Percentiles rank a stretch among this genome's conserved stretches.
Conservation (phyloP, 257 asterid genomes). For the Coffea eugenioides region DNA sequence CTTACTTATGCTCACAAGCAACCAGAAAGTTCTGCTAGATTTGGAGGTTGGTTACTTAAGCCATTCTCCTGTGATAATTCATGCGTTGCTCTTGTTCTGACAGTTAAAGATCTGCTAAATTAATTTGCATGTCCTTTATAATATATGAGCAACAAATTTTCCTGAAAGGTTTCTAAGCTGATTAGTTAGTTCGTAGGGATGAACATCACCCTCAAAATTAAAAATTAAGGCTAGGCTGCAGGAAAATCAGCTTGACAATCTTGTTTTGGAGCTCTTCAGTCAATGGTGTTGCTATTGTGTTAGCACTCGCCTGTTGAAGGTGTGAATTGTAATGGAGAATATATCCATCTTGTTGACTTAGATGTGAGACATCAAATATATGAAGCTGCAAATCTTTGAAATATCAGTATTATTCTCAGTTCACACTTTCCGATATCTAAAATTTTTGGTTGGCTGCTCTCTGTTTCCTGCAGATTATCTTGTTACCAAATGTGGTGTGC, state of each 20-base stretch:
- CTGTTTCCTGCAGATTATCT: slow-evolving; percentile 77
- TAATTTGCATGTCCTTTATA: background rate
- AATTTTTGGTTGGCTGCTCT: slow-evolving; percentile 12
- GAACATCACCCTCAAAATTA: background rate
- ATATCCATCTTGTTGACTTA: background rate
- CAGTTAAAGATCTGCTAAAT: background rate
- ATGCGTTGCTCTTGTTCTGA: background rate
- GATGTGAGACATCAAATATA: background rate
- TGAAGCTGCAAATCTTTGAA: background rate
- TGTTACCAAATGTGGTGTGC: slow-evolving; percentile 94
- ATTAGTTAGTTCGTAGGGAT: background rate
- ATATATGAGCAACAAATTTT: background rate
- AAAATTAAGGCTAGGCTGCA: background rate
- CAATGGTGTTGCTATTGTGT: background rate
- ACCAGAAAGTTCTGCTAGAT: slow-evolving; percentile 83
- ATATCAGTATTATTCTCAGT: background rate
- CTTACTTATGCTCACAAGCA: slow-evolving; percentile 95
- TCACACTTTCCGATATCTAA: background rate
- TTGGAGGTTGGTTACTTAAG: slow-evolving; percentile 66
- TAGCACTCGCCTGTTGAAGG: background rate
- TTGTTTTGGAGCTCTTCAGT: background rate
- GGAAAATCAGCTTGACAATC: background rate
- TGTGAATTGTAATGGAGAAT: background rate
- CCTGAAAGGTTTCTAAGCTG: background rate
- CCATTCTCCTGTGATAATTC: background rate